Evolutionary conservation across 2,329 filamentous ascomycete genomes (phyloP).

Genomic region (Colletotrichum cuscutae): DNA sequence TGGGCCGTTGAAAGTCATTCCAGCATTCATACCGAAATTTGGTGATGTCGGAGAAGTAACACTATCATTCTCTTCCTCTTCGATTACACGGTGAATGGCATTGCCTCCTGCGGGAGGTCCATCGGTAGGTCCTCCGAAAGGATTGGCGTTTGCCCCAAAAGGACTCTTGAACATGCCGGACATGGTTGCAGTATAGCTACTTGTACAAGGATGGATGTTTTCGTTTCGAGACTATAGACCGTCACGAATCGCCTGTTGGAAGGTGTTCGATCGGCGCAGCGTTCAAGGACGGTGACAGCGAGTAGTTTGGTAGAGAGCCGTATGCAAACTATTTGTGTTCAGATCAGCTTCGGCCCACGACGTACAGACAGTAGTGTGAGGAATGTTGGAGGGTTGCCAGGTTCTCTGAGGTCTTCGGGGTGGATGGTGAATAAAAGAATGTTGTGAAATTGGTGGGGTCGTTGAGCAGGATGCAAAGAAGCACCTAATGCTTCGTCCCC

Average conservation of each 20-base stretch:
- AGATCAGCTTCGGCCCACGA: slow-evolving; percentile 65
- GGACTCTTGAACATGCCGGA: slow-evolving; percentile 83
- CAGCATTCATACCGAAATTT: slow-evolving; percentile 60
- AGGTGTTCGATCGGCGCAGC: slow-evolving; percentile 75
- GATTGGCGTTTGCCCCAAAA: slow-evolving; percentile 75
- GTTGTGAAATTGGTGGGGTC: slow-evolving; percentile 32
- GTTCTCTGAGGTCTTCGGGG: slow-evolving; percentile 18
- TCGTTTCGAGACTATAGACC: not conserved
- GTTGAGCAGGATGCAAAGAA: slow-evolving; percentile 14
- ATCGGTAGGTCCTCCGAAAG: slow-evolving; percentile 70
- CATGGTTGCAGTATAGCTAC: slow-evolving; percentile 62
- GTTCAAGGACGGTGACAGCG: slow-evolving; percentile 74
- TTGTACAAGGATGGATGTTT: not conserved
- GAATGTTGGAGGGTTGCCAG: slow-evolving; percentile 19
- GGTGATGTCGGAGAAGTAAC: slow-evolving; percentile 79
- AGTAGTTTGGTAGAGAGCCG: slow-evolving; percentile 65
- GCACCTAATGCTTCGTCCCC: slow-evolving; percentile 9
- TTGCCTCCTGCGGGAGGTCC: slow-evolving; percentile 43
- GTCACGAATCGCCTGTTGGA: not conserved
- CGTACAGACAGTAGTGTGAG: slow-evolving; percentile 41
- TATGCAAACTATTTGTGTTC: slow-evolving; percentile 70
- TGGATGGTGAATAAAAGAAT: slow-evolving; percentile 31
- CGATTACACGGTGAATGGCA: slow-evolving; percentile 69
- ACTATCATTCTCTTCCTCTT: slow-evolving; percentile 85
- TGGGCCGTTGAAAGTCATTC: slow-evolving; percentile 58